Evolutionary conservation across 23 red algal genomes (phyloP).

Genomic region (Agarophyton chilense): DNA sequence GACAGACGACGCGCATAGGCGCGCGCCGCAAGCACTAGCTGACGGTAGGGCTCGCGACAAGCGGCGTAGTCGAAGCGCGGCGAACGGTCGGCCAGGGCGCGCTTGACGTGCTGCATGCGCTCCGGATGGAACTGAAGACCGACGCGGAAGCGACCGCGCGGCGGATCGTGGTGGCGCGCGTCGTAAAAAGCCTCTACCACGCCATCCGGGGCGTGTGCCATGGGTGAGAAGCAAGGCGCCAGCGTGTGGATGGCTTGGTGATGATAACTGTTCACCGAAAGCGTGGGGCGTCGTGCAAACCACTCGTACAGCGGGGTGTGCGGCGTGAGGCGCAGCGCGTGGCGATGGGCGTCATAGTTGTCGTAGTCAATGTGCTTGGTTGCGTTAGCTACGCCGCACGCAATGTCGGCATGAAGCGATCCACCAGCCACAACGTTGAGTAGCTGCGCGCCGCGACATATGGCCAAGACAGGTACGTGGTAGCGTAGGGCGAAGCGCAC

Average conservation of each 20-base stretch:
- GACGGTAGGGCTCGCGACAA: constrained; percentile 62
- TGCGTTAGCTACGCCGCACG: constrained; percentile 14
- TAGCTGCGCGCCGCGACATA: constrained; percentile 91
- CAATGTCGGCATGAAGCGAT: constrained; percentile 78
- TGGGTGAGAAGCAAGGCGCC: constrained; percentile 71
- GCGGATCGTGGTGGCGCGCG: constrained; percentile 41
- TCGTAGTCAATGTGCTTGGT: constrained; percentile 87
- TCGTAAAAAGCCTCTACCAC: constrained; percentile 95
- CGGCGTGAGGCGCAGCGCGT: constrained; percentile 43
- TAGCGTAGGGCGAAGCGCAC: constrained; percentile 59
- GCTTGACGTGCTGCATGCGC: constrained; percentile 79
- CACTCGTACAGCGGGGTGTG: constrained; percentile 79
- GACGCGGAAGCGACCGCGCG: constrained; percentile 70
- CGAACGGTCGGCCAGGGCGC: constrained; percentile 21
- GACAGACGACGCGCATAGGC: constrained; percentile 6
- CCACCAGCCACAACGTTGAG: constrained; percentile 91
- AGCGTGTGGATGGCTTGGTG: constrained; percentile 87
- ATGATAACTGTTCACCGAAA: constrained; percentile 93
- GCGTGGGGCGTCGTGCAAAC: constrained; percentile 59
- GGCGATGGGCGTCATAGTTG: constrained; percentile 93
- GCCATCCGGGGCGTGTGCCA: constrained; percentile 88
- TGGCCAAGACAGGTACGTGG: constrained; percentile 86
- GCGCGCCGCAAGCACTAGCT: constrained; percentile 58
- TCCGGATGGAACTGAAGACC: constrained; percentile 99
- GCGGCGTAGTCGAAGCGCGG: constrained; percentile 75